Percentiles rank a stretch among this genome's conserved stretches.
Conservation (phyloP, 352 stramenopile genomes). For the Discostella stelligera region DNA sequence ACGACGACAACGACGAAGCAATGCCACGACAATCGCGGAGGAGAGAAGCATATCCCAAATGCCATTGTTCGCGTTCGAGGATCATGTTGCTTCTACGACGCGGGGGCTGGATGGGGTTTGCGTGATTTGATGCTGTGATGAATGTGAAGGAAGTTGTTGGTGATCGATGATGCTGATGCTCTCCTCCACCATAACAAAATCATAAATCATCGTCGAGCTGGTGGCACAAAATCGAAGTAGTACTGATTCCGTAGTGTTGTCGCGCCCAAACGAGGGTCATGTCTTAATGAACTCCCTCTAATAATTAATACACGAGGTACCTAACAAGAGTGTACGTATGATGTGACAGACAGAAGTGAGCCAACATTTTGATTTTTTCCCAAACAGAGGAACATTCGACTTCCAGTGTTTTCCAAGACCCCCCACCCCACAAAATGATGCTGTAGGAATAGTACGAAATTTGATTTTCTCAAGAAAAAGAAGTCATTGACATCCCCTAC, state of each 20-base stretch:
- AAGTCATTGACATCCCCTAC: too few species aligned
- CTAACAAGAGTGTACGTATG: too few species aligned
- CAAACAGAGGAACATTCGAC: background rate
- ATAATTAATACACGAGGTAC: too few species aligned
- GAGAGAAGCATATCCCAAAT: slow-evolving; percentile 75
- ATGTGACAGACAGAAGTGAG: too few species aligned
- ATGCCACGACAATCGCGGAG: slow-evolving; percentile 63
- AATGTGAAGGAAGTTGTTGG: too few species aligned
- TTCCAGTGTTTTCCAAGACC: background rate
- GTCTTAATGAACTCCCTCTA: too few species aligned
- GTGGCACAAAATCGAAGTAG: background rate
- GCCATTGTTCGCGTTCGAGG: slow-evolving; percentile 72
- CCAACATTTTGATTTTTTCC: too few species aligned
- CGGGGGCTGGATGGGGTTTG: too few species aligned
- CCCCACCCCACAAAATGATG: background rate
- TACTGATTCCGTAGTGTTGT: background rate
- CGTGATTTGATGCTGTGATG: too few species aligned
- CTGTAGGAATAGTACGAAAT: background rate
- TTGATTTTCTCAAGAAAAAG: background rate
- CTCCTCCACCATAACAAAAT: too few species aligned
- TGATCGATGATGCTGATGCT: too few species aligned
- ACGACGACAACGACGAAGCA: background rate
- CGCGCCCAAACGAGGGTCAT: background rate
- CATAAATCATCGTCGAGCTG: too few species aligned
- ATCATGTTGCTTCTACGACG: slow-evolving; percentile 65